These are phyloP conservation scores for Zygosaccharomyces rouxii DNA, from an alignment of 805 yeast species.

Conservation along the genomic window DNA sequence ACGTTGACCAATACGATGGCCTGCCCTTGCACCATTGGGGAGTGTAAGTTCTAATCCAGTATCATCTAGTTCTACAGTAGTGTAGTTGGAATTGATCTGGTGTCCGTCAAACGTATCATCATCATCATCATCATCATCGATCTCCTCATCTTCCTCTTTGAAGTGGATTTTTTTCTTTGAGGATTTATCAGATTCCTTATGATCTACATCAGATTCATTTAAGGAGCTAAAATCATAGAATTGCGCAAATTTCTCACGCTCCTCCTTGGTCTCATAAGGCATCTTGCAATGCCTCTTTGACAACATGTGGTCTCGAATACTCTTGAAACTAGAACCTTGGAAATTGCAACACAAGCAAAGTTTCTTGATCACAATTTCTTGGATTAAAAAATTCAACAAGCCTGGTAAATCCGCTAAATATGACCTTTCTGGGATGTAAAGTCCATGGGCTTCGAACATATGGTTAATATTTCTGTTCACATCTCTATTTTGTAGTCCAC, in stretches of 20 bases:
- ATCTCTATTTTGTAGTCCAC: constrained; percentile 50
- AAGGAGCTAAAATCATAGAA: constrained; percentile 81
- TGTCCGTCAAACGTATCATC: constrained; percentile 23
- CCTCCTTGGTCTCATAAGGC: constrained; percentile 81
- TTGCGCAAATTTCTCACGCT: constrained; percentile 67
- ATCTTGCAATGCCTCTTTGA: constrained; percentile 83
- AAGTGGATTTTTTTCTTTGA: constrained; percentile 34
- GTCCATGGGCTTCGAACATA: constrained; percentile 76
- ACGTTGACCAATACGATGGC: constrained; percentile 73
- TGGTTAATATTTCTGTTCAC: constrained; percentile 63
- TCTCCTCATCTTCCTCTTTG: constrained; percentile 31
- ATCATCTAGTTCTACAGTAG: constrained; percentile 42
- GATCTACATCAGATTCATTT: constrained; percentile 39
- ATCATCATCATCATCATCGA: constrained; percentile 31
- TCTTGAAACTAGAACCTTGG: constrained; percentile 78
- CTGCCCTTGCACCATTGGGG: constrained; percentile 74
- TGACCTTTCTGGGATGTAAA: constrained; percentile 78
- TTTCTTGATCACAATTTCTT: constrained; percentile 76
- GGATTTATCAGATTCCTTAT: constrained; percentile 12
- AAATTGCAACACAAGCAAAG: constrained; percentile 78
- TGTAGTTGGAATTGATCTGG: constrained; percentile 33
- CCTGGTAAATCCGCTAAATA: constrained; percentile 69
- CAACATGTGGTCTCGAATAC: constrained; percentile 83
- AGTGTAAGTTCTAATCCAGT: constrained; percentile 62
- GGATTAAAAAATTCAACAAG: constrained; percentile 67